A percentile compares a stretch with the other conserved stretches of the same genome.
phyloP scores from a whole-genome alignment of 192 early-diverging fungal species.

The Coemansia sp. region DNA sequence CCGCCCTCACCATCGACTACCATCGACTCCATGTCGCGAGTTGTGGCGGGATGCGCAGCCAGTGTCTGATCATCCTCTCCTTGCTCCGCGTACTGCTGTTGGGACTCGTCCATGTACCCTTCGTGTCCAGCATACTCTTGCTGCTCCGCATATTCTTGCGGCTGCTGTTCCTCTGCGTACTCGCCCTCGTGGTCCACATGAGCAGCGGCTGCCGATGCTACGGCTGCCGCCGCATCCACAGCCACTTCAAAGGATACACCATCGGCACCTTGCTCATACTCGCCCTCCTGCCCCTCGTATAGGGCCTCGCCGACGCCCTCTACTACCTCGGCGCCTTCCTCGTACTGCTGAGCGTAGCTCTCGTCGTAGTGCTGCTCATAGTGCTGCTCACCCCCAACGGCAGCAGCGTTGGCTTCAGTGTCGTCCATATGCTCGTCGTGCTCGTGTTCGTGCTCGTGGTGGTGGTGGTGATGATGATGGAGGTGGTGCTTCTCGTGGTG shows the following conservation, averaged over 20 bases:
- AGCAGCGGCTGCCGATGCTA: slow-evolving; percentile 29
- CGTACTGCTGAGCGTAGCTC: slow-evolving; percentile 42
- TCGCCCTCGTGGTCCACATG: slow-evolving; percentile 13
- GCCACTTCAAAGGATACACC: slow-evolving; percentile 27
- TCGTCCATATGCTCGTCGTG: slow-evolving; percentile 37
- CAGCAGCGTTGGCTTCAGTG: slow-evolving; percentile 5
- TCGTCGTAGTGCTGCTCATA: slow-evolving; percentile 47
- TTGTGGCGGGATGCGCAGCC: slow-evolving; percentile 49
- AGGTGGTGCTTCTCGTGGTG: slow-evolving; percentile 15
- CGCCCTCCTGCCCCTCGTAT: slow-evolving; percentile 46
- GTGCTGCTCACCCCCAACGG: slow-evolving; percentile 13
- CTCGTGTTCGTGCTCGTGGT: slow-evolving; percentile 6
- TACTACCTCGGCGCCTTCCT: slow-evolving; percentile 22
- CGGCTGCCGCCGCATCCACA: slow-evolving; percentile 32
- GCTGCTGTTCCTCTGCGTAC: slow-evolving; percentile 19
- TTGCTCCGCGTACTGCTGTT: slow-evolving; percentile 36
- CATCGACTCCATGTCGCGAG: slow-evolving; percentile 56
- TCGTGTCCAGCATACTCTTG: slow-evolving; percentile 35
- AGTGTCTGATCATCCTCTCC: slow-evolving; percentile 53
- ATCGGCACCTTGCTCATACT: slow-evolving; percentile 40
- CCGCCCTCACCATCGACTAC: slow-evolving; percentile 35
- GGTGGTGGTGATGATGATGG: slow-evolving; percentile 5
- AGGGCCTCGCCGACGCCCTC: slow-evolving; percentile 31
- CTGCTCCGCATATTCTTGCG: slow-evolving; percentile 43
- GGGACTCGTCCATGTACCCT: slow-evolving; percentile 37